Conservation (phyloP, 2,329 filamentous ascomycete species). For the Tolypocladium album region DNA sequence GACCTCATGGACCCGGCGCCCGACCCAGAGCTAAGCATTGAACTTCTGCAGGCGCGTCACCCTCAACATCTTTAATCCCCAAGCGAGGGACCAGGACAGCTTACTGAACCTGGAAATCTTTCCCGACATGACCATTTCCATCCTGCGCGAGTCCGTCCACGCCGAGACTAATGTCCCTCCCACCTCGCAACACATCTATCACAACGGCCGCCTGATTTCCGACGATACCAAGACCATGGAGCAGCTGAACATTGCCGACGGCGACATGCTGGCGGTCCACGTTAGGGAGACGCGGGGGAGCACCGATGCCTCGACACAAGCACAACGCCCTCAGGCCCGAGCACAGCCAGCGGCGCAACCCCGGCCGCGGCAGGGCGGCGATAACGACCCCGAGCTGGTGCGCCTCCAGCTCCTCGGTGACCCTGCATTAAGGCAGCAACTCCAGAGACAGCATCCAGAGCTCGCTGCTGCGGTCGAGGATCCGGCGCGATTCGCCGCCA, state of each 20-base stretch:
- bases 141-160: constrained; percentile 80
- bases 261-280: constrained; percentile 86
- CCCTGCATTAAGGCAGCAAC: constrained; percentile 58
- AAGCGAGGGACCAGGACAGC: constrained; percentile 56
- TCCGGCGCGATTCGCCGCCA: constrained; percentile 62
- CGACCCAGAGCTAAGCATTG: background rate
- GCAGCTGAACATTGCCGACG: constrained; percentile 69
- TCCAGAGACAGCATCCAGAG: constrained; percentile 63
- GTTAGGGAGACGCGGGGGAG: constrained; percentile 50
- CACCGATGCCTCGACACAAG: constrained; percentile 28
- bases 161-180: constrained; percentile 68
- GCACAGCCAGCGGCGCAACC: constrained; percentile 19
- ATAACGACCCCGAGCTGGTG: constrained; percentile 67
- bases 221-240: constrained; percentile 74
- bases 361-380: constrained; percentile 18
- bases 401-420: constrained; percentile 76
- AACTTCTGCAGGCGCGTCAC: constrained; percentile 62
- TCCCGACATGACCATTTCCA: constrained; percentile 69
- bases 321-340: constrained; percentile 18
- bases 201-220: constrained; percentile 73
- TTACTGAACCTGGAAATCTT: constrained; percentile 76
- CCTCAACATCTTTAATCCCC: constrained; percentile 69
- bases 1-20: background rate
- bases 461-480: constrained; percentile 69
- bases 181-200: constrained; percentile 71